Evolutionary conservation across 1,139 yeast species (phyloP).

Genomic region (Geotrichum macrosporum): DNA sequence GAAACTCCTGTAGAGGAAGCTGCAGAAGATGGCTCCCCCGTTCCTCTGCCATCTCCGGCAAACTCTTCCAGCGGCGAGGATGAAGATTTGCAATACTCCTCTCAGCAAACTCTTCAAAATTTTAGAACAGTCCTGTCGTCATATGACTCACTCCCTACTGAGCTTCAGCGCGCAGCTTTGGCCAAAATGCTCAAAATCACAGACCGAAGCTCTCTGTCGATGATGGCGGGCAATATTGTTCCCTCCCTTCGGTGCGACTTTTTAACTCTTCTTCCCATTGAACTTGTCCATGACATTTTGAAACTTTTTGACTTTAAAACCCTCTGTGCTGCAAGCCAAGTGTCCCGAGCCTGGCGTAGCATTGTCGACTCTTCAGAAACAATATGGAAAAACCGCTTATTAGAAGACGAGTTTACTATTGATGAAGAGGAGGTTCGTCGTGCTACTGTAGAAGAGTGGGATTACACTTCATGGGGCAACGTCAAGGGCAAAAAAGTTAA

Average conservation of each 20-base stretch:
- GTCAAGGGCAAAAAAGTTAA: conserved; percentile 12
- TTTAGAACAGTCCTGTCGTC: conserved; percentile 9
- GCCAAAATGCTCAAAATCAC: conserved; percentile 13
- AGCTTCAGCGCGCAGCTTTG: conserved; percentile 11
- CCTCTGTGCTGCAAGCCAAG: conserved; percentile 58
- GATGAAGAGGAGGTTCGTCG: conserved; percentile 31
- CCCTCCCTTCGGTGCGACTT: conserved; percentile 69
- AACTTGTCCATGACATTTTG: conserved; percentile 67
- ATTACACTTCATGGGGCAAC: conserved; percentile 35
- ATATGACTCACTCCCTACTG: conserved; percentile 10
- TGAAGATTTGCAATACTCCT: conserved; percentile 6
- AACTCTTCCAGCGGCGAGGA: conserved; percentile 12
- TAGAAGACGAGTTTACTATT: conserved; percentile 32
- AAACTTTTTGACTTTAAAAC: conserved; percentile 61
- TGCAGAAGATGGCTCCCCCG: conserved; percentile 12
- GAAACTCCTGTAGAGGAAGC: conserved; percentile 1
- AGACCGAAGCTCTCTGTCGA: conserved; percentile 64
- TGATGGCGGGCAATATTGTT: conserved; percentile 56
- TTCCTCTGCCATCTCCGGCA: conserved; percentile 15
- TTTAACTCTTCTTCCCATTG: conserved; percentile 65
- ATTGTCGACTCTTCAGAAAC: conserved; percentile 54
- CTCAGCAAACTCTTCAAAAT: conserved; percentile 9
- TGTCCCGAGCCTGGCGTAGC: conserved; percentile 65
- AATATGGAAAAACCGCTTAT: conserved; percentile 40
- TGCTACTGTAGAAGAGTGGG: conserved; percentile 38